phyloP scores from a whole-genome alignment of 805 yeast genomes.

The Spathaspora girioi region DNA sequence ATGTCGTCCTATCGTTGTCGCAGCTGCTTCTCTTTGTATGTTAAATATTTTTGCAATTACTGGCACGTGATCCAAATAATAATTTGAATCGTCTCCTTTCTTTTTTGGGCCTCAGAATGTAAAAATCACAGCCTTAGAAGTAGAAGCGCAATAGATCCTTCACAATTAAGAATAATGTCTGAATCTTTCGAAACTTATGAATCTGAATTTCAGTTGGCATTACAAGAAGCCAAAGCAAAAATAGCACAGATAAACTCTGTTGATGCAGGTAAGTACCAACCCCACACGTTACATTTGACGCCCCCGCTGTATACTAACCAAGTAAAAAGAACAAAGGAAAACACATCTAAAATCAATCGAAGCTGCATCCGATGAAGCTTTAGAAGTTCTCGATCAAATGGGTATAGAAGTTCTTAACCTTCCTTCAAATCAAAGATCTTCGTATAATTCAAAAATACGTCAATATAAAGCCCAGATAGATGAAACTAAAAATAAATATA shows the following conservation, averaged over 20 bases:
- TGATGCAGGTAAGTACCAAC: slow-evolving; percentile 32
- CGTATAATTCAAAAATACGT: slow-evolving; percentile 72
- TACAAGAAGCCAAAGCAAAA: slow-evolving; percentile 66
- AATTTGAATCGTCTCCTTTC: neutral
- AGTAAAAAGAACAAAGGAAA: slow-evolving; percentile 44
- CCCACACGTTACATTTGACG: too few relatives aligned
- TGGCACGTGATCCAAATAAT: neutral
- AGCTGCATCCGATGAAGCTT: slow-evolving; percentile 71
- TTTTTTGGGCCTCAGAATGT: neutral
- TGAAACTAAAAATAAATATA: slow-evolving; percentile 52
- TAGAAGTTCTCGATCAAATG: slow-evolving; percentile 82
- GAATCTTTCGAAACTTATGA: slow-evolving; percentile 64
- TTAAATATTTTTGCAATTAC: neutral
- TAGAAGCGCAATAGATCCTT: neutral
- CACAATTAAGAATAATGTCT: slow-evolving; percentile 23
- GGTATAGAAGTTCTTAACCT: slow-evolving; percentile 79
- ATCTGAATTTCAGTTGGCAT: slow-evolving; percentile 66
- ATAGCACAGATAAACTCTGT: slow-evolving; percentile 51
- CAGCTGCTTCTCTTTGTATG: neutral
- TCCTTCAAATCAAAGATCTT: slow-evolving; percentile 69
- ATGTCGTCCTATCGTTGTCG: neutral
- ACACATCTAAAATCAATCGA: slow-evolving; percentile 58
- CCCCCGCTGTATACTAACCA: slow-evolving; percentile 15
- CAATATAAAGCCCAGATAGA: slow-evolving; percentile 61
- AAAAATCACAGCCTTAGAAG: neutral